Conservation (phyloP, 768 basidiomycete species). For the Amanita molliuscula region DNA sequence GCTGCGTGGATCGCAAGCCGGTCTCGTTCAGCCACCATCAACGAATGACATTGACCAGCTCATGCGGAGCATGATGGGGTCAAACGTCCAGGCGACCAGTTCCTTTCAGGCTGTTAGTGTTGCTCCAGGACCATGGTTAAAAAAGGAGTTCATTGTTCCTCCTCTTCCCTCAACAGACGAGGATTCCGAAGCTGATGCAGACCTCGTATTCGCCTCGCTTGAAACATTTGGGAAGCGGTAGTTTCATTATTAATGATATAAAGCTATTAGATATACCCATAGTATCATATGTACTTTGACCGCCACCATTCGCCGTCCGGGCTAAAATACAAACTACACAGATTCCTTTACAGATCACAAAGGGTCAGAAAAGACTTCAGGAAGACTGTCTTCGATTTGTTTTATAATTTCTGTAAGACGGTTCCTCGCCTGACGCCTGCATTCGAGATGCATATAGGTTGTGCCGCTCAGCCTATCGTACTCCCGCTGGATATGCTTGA, state of each 20-base stretch:
- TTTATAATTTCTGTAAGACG: slow-evolving; percentile 46
- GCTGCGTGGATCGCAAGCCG: slow-evolving; percentile 35
- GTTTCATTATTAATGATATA: too few species aligned
- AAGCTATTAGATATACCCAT: too few species aligned
- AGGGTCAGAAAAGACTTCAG: slow-evolving; percentile 44
- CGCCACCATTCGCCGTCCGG: background rate
- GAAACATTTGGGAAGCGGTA: background rate
- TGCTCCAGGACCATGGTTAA: slow-evolving; percentile 4
- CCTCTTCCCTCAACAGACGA: background rate
- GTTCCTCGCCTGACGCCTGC: slow-evolving; percentile 46
- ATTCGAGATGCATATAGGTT: slow-evolving; percentile 76
- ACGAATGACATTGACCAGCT: slow-evolving; percentile 38
- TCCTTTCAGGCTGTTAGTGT: background rate
- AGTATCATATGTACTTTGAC: too few species aligned
- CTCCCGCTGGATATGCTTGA: slow-evolving; percentile 53
- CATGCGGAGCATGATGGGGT: slow-evolving; percentile 44
- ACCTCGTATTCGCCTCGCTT: background rate
- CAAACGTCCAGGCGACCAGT: slow-evolving; percentile 1
- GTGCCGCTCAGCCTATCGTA: slow-evolving; percentile 63
- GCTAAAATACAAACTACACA: background rate
- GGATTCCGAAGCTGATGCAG: slow-evolving; percentile 5
- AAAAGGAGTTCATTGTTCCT: background rate
- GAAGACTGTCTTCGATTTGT: slow-evolving; percentile 45
- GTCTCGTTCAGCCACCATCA: slow-evolving; percentile 28
- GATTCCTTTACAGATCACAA: background rate